These are phyloP conservation scores for Hanseniaspora mollemarum DNA, from an alignment of 805 yeast species.

Conservation along the genomic window DNA sequence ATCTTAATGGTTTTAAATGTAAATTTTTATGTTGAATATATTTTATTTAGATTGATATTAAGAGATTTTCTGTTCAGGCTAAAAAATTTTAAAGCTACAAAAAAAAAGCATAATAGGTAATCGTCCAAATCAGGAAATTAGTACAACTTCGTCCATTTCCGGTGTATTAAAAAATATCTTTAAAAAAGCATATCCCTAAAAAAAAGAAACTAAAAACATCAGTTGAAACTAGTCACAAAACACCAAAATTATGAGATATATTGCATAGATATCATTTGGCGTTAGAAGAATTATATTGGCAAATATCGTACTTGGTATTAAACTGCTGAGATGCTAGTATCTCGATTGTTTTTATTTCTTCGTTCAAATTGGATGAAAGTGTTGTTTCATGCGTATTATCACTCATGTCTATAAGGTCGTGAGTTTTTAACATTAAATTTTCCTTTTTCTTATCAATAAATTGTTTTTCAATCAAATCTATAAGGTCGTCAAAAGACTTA, in stretches of 20 bases:
- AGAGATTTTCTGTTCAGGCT: neutral
- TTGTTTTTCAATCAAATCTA: neutral
- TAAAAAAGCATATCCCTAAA: too few relatives aligned
- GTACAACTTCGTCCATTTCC: too few relatives aligned
- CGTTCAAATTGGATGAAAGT: neutral
- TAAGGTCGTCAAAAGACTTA: neutral
- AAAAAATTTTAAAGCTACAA: neutral
- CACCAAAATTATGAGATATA: too few relatives aligned
- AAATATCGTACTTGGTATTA: neutral
- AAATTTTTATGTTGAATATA: neutral
- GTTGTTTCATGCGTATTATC: neutral
- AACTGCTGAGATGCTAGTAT: neutral
- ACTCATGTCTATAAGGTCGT: neutral
- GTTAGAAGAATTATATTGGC: neutral
- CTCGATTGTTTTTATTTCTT: neutral
- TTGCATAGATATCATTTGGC: too few relatives aligned
- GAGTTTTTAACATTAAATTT: neutral
- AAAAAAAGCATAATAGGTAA: neutral
- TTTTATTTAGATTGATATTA: neutral
- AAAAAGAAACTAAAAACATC: too few relatives aligned
- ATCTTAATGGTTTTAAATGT: neutral
- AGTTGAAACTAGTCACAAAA: too few relatives aligned
- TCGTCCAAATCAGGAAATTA: neutral
- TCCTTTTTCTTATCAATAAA: neutral
- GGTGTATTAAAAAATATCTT: too few relatives aligned